Evolutionary conservation across 371 early-diverging fungal genomes (phyloP), one percentile per base, ranked within the genome.

Genomic region (Parasitella parasitica): DNA sequence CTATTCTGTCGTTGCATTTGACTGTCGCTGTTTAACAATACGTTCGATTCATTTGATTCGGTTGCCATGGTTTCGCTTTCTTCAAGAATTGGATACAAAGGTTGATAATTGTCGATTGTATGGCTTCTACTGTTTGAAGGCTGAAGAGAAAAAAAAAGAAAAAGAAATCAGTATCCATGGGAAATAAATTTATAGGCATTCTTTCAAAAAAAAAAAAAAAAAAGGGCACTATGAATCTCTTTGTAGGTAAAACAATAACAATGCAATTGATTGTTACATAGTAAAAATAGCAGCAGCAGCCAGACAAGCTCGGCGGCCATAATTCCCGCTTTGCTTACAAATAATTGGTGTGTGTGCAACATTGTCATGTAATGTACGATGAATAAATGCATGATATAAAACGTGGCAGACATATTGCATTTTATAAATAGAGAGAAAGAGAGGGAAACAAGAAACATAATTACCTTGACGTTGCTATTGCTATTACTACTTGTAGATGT

Each of bases 21-120:
- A 4, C 43, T 43, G 18, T 43, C 22, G 11, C 43, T 43, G 9
- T 22, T 43, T 43, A 43, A 43, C 12, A 43, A 11, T 1, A 62
- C 24, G 15, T 65, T 65, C 34, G 65, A 57, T 24, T 27, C 38
- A 4, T 38, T 22, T 2, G 70, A 67, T 43, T 69, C 66, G n/a
- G 68, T 66, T 57, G 63, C 62, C 39, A 71, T 59, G 18, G 60
- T 70, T 41, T 74, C 75, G 22, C 75, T 77, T 70, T 77, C 77
- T 70, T 77, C 78, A 20, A 72, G 39, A 24, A 77, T 77, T 6
- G 78, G 72, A 38, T 57, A 74, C 20, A 77, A 38, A 3, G 59
- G 49, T 49, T 68, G 68, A 35, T 52, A 37, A 12, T 50, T 71
- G 6, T 59, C 41, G 53, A 53, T 38, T 12, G 56, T 56, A 55